Conservation (phyloP, 768 basidiomycete genomes). For the Roridomyces roridus region DNA sequence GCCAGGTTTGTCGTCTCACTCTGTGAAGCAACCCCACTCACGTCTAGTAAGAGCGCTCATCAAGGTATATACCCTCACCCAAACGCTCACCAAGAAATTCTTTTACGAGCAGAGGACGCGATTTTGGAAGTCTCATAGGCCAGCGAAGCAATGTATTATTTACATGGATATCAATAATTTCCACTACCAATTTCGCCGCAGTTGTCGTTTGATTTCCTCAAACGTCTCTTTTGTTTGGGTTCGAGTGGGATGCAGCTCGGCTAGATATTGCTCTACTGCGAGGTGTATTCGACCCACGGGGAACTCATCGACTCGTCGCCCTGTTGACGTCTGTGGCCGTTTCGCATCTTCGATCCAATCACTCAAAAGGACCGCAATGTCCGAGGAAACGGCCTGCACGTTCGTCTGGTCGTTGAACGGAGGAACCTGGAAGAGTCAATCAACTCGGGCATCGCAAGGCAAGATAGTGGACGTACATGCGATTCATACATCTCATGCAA, state of each 20-base stretch:
- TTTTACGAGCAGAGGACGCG: constrained; percentile 78
- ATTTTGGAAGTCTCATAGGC: constrained; percentile 75
- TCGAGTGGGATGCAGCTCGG: constrained; percentile 68
- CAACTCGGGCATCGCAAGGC: background rate
- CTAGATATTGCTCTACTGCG: constrained; percentile 76
- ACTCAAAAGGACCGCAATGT: constrained; percentile 78
- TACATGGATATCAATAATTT: constrained; percentile 18
- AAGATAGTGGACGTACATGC: constrained; percentile 59
- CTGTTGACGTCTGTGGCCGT: constrained; percentile 69
- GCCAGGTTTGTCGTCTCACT: constrained; percentile 51
- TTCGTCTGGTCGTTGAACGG: constrained; percentile 84
- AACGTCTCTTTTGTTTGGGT: constrained; percentile 69
- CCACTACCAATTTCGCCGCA: constrained; percentile 76
- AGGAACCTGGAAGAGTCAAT: constrained; percentile 57
- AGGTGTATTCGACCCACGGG: constrained; percentile 80
- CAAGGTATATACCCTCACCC: constrained; percentile 72
- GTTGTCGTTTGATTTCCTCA: constrained; percentile 72
- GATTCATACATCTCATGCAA: constrained; percentile 89
- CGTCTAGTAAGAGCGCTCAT: constrained; percentile 61
- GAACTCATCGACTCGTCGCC: constrained; percentile 64
- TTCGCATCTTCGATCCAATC: constrained; percentile 85
- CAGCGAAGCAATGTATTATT: background rate
- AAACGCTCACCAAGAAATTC: constrained; percentile 59
- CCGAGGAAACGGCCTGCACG: constrained; percentile 80
- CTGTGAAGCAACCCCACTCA: constrained; percentile 2